Evolutionary conservation across 2,329 filamentous ascomycete species (phyloP).

Genomic region (Fusarium sp.): DNA sequence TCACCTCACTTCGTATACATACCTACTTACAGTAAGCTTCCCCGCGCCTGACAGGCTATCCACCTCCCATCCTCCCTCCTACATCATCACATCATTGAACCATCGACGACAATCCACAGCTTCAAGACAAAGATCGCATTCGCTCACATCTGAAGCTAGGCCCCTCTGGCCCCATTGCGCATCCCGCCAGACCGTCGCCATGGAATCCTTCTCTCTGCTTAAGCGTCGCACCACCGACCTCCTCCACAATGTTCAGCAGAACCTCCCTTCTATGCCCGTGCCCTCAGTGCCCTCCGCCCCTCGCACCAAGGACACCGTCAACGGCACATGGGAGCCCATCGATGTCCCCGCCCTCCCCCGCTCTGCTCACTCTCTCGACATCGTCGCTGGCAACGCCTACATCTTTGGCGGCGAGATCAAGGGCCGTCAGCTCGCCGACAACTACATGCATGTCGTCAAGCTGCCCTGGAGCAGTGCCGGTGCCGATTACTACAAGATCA

Average conservation of each 20-base stretch:
- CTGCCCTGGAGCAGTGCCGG: constrained; percentile 71
- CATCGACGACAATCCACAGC: background rate
- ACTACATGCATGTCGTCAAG: constrained; percentile 77
- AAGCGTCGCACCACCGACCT: constrained; percentile 71
- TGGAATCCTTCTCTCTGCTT: constrained; percentile 68
- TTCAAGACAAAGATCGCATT: constrained; percentile 4
- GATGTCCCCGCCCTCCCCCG: constrained; percentile 72
- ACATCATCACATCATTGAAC: constrained; percentile 24
- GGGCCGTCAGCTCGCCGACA: constrained; percentile 79
- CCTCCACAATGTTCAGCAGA: constrained; percentile 65
- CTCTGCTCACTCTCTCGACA: constrained; percentile 81
- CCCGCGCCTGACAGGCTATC: constrained; percentile 37
- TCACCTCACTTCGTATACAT: constrained; percentile 10
- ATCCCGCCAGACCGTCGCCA: constrained; percentile 22
- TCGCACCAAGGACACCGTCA: constrained; percentile 56
- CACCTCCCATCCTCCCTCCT: constrained; percentile 24
- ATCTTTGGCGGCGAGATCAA: constrained; percentile 84
- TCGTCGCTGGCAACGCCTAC: constrained; percentile 70
- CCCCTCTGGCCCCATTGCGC: constrained; percentile 24
- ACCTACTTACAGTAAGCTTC: constrained; percentile 33
- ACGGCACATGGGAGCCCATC: constrained; percentile 75
- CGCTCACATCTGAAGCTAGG: constrained; percentile 14
- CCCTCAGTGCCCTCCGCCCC: constrained; percentile 53
- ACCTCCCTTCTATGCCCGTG: constrained; percentile 57
- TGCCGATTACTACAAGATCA: constrained; percentile 73